phyloP scores from a whole-genome alignment of 345 rosid species.

The Trapa bicornis region DNA sequence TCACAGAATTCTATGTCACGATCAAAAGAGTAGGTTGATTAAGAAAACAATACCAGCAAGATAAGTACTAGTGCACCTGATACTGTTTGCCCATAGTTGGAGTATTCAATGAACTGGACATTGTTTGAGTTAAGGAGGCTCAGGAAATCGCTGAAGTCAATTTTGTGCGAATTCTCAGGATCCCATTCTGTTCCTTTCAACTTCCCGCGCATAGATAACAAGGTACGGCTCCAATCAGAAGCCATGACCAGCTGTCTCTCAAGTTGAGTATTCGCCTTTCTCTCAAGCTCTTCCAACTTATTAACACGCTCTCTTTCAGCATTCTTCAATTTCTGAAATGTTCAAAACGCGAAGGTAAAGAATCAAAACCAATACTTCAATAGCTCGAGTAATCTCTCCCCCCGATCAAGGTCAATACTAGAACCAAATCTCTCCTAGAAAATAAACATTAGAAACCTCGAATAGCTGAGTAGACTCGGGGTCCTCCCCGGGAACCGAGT shows the following conservation, averaged over 20 bases:
- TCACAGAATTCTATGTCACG: background rate
- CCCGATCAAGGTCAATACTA: background rate
- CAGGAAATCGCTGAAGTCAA: constrained; percentile 70
- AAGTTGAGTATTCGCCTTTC: constrained; percentile 63
- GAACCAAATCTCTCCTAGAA: background rate
- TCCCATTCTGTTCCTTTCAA: constrained; percentile 87
- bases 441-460: constrained; percentile 5
- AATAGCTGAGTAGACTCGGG: constrained; percentile 30
- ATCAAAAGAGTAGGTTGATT: background rate
- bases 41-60: background rate
- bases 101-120: constrained; percentile 84
- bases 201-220: constrained; percentile 65
- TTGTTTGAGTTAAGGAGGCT: constrained; percentile 64
- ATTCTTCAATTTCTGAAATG: constrained; percentile 47
- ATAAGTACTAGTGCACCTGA: constrained; percentile 38
- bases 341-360: background rate
- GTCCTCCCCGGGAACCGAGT: constrained; percentile 31
- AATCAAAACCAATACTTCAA: background rate
- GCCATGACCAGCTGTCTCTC: constrained; percentile 94
- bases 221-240: constrained; percentile 70
- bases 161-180: constrained; percentile 60
- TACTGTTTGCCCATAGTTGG: constrained; percentile 71
- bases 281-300: constrained; percentile 57
- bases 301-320: constrained; percentile 54
- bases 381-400: background rate